Conservation (phyloP, 306 rosid species). For the Hylodesmum podocarpum region DNA sequence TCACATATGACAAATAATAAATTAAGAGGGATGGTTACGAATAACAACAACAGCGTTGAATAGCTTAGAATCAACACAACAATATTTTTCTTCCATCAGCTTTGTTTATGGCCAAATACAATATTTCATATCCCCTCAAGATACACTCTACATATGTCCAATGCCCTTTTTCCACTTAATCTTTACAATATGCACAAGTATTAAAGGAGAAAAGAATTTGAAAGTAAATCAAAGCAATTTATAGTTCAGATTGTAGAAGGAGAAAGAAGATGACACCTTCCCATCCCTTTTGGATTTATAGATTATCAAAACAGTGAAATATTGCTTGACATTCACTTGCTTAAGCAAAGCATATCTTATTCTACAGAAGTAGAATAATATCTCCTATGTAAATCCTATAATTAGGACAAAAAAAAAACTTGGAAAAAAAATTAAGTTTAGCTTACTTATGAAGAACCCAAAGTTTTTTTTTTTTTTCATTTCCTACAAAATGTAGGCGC, state of each 20-base stretch:
- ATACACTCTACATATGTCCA: background rate
- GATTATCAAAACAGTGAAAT: background rate
- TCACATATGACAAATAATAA: background rate
- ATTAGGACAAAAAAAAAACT: no score
- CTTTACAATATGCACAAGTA: background rate
- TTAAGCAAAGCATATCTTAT: conserved; percentile 1
- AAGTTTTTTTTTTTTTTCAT: no score
- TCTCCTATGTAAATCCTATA: background rate
- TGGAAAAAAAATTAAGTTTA: background rate
- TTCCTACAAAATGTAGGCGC: background rate
- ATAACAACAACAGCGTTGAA: background rate
- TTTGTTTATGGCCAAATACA: background rate
- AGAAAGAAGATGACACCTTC: background rate
- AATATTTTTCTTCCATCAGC: background rate
- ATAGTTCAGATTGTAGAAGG: background rate
- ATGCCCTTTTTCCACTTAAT: background rate
- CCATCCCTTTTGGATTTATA: background rate
- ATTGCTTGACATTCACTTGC: background rate
- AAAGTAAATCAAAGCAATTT: background rate
- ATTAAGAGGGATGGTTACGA: background rate
- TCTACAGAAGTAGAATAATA: conserved; percentile 1
- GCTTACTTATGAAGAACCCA: background rate
- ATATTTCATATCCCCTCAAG: background rate
- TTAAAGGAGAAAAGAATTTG: background rate
- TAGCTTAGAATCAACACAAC: background rate